These are phyloP conservation scores for Apiospora saccharicola DNA, from an alignment of 2,329 filamentous ascomycete species.

Conservation along the genomic window DNA sequence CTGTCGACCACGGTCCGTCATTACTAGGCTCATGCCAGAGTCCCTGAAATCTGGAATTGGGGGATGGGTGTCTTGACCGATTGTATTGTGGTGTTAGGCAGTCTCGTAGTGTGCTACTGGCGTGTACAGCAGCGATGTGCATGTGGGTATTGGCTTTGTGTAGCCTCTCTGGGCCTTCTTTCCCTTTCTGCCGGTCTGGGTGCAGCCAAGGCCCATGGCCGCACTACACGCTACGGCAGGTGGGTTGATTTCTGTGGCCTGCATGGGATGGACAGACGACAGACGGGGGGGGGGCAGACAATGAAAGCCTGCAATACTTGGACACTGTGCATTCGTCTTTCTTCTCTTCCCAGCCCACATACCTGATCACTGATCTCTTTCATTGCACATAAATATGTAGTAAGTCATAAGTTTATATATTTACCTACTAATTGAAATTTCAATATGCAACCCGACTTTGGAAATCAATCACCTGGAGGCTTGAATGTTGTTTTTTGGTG, in stretches of 20 bases:
- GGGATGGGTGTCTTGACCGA: constrained; percentile 18
- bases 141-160: constrained; percentile 21
- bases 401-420: too few relatives aligned
- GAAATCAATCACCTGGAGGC: neutral
- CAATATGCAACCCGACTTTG: neutral
- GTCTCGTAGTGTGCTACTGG: neutral
- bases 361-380: neutral
- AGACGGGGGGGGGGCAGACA: neutral
- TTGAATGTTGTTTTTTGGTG: constrained; percentile 9
- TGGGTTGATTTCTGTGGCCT: constrained; percentile 17
- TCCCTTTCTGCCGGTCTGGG: constrained; percentile 19
- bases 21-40: constrained; percentile 20
- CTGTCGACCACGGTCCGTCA: constrained; percentile 19
- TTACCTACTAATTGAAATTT: too few relatives aligned
- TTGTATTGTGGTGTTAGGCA: constrained; percentile 14
- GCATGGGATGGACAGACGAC: constrained; percentile 11
- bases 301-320: constrained; percentile 4
- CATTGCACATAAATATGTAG: too few relatives aligned
- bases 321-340: constrained; percentile 9
- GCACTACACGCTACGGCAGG: neutral
- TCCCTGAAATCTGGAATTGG: constrained; percentile 22
- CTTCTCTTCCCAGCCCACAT: neutral
- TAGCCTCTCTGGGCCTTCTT: constrained; percentile 19
- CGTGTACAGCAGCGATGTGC: constrained; percentile 18
- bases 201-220: constrained; percentile 1